Base-by-base conservation (phyloP, 1,284 basidiomycete genomes). In the Boletus hoseneyae region DNA sequence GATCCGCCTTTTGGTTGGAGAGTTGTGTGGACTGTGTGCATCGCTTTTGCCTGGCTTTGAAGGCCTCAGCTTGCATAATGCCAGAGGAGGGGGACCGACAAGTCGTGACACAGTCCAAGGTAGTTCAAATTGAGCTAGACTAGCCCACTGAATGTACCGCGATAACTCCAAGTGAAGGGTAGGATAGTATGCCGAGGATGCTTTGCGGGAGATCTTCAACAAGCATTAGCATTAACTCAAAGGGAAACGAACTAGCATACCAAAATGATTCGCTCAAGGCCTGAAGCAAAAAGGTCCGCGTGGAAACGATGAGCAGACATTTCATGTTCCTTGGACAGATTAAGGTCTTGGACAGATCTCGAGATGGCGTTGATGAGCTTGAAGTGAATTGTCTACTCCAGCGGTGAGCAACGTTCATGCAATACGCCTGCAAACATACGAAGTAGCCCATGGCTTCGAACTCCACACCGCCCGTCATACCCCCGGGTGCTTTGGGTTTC, bases 401-500 rank as follows among this genome's bases (percentile, higher is more conserved):
- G 6, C 15, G 9, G 47, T 65, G 39, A 61, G 63, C 15, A 49
- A 48, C 50, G 23, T 44, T 36, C 23, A 29, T 29, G 36, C 33
- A 30, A 11, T 21, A 21, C 44, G 47, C 30, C 19, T n/a, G 12
- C 29, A 10, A 34, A 73, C 87, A 59, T 63, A 95, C 93, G 59
- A 96, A 83, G 68, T 98, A 98, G 13, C 80, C 80, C 87, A 98
- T 97, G 0, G 96, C 96, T 69, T 99, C 96, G 65, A 88, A 95
- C 66, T 98, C 96, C 10, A 99, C 97, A 10, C 97, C 96, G 8
- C 96, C 97, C 0, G 97, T 98, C 83, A 98, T 97, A 7, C 96
- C 96, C 7, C 93, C 93, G 0, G 97, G 96, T 3, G 97, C 96
- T 33, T 91, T 82, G 4, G 96, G 97, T 60, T 86, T 89, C 69